phyloP scores from a whole-genome alignment of 2,329 filamentous ascomycete genomes.

The Claviceps pazoutovae region DNA sequence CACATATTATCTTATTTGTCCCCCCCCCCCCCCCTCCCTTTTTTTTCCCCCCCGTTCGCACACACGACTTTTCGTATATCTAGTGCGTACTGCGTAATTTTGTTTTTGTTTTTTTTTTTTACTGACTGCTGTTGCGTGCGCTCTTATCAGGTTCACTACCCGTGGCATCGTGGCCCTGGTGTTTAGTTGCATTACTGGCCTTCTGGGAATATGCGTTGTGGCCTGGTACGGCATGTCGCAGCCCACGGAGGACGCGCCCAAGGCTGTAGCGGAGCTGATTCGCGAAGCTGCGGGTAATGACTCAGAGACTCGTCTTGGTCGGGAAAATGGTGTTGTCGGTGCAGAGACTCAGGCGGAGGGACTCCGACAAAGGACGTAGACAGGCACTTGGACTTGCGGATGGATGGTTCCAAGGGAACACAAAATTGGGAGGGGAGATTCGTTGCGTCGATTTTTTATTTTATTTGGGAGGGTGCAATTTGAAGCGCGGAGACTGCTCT shows the following conservation, averaged over 20 bases:
- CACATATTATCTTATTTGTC: neutral
- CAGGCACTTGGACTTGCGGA: neutral
- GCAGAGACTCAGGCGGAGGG: neutral
- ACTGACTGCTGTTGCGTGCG: neutral
- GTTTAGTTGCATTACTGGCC: constrained; percentile 54
- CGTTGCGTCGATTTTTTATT: neutral
- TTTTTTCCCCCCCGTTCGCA: neutral
- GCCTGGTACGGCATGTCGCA: constrained; percentile 44
- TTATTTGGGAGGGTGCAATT: too few relatives aligned
- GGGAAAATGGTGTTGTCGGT: neutral
- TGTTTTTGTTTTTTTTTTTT: neutral
- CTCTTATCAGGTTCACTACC: constrained; percentile 43
- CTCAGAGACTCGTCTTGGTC: neutral
- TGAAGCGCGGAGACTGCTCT: too few relatives aligned
- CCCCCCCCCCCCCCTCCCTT: too few relatives aligned
- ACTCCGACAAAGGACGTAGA: neutral
- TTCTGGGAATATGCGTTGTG: constrained; percentile 54
- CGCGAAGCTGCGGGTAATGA: neutral
- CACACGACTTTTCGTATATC: too few relatives aligned
- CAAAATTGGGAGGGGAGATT: neutral
- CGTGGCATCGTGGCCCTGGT: constrained; percentile 61
- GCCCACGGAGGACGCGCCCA: constrained; percentile 7
- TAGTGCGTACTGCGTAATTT: neutral
- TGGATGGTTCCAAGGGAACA: neutral
- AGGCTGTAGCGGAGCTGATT: constrained; percentile 3